phyloP scores from a whole-genome alignment of 768 basidiomycete genomes.

The Hemileccinum impolitum region DNA sequence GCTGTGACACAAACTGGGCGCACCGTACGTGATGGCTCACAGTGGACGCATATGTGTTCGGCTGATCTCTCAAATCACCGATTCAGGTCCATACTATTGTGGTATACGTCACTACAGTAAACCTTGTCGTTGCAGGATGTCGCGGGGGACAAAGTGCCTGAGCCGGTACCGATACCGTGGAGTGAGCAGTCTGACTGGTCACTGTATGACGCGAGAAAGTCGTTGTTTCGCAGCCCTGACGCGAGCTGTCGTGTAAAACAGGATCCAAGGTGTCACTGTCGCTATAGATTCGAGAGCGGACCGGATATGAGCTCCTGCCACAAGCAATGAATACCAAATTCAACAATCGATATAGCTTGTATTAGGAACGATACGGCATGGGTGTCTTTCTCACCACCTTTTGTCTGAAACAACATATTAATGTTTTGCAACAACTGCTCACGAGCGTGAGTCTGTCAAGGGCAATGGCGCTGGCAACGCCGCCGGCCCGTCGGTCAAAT shows the following conservation, averaged over 20 bases:
- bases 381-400: slow-evolving; percentile 10
- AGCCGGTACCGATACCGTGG: slow-evolving; percentile 24
- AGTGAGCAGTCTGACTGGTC: slow-evolving; percentile 13
- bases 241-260: slow-evolving; percentile 1
- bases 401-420: slow-evolving; percentile 1
- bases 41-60: not conserved
- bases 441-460: slow-evolving; percentile 1
- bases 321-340: slow-evolving; percentile 17
- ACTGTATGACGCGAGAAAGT: slow-evolving; percentile 6
- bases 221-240: slow-evolving; percentile 21
- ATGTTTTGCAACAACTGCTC: not conserved
- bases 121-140: slow-evolving; percentile 10
- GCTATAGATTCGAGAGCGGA: slow-evolving; percentile 7
- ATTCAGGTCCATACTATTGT: slow-evolving; percentile 6
- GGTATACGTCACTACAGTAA: slow-evolving; percentile 6
- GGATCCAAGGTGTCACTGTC: slow-evolving; percentile 3
- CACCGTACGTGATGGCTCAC: not conserved
- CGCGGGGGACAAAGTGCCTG: slow-evolving; percentile 20
- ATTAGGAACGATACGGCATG: slow-evolving; percentile 24
- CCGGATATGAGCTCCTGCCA: slow-evolving; percentile 15
- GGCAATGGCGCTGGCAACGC: not conserved
- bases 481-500: not conserved
- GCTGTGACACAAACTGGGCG: not conserved
- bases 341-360: slow-evolving; percentile 22
- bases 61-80: not conserved